Evolutionary conservation across 2,329 filamentous ascomycete genomes (phyloP).

Genomic region (Phialophora tarda): DNA sequence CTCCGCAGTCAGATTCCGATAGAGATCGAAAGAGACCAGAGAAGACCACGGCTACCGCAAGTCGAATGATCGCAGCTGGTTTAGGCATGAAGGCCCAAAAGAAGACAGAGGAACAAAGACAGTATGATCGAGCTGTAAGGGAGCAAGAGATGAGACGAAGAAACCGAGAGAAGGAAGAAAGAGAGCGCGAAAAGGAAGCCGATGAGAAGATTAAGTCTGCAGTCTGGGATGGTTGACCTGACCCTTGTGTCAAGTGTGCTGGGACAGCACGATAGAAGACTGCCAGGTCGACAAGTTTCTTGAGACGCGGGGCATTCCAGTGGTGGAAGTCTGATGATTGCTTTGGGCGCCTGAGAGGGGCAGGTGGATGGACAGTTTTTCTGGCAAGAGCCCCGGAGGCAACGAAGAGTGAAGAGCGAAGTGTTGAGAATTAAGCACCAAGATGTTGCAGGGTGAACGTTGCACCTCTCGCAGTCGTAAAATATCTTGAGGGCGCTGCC

Average conservation of each 20-base stretch:
- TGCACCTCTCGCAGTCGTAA: not conserved
- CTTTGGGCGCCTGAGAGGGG: not conserved
- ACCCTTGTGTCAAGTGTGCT: not conserved
- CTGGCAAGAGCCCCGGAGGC: no score
- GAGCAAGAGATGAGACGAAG: conserved; percentile 82
- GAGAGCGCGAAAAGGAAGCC: conserved; percentile 67
- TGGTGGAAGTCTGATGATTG: not conserved
- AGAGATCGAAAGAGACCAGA: conserved; percentile 65
- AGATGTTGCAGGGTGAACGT: not conserved
- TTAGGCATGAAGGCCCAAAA: conserved; percentile 80
- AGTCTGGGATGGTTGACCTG: conserved; percentile 70
- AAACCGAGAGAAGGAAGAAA: conserved; percentile 72
- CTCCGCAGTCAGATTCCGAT: conserved; percentile 25
- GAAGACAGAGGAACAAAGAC: conserved; percentile 56
- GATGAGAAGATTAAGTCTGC: conserved; percentile 76
- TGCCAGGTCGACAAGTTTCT: not conserved
- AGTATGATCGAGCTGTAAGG: conserved; percentile 77
- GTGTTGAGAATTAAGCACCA: not conserved
- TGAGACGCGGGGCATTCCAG: not conserved
- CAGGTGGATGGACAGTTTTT: not conserved
- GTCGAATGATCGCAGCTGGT: conserved; percentile 85
- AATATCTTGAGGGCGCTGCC: not conserved
- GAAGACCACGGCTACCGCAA: conserved; percentile 91
- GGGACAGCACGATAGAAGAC: not conserved
- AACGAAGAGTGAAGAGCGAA: not conserved